Percentiles rank a stretch among this genome's conserved stretches.
Conservation (phyloP, 768 basidiomycete species). For the Trichaptum fuscoviolaceum region DNA sequence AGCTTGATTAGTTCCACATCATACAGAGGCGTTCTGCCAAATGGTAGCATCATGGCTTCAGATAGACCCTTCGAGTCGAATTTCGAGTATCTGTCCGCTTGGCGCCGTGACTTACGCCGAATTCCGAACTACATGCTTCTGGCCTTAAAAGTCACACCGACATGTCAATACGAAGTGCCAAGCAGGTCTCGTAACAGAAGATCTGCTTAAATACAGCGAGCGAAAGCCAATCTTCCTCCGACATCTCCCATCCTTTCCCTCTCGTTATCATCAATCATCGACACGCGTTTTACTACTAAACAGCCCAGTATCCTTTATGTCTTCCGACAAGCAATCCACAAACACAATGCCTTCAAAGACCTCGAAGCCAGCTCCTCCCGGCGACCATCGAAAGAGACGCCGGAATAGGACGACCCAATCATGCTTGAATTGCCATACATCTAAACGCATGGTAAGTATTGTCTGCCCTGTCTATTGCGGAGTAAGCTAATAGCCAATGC, state of each 20-base stretch:
- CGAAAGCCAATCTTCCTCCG: neutral
- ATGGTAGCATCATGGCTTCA: neutral
- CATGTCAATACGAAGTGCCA: neutral
- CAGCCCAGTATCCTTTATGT: slow-evolving; percentile 16
- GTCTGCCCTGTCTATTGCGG: neutral
- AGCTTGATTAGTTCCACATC: neutral
- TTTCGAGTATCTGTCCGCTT: neutral
- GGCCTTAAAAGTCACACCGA: neutral
- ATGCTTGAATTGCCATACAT: slow-evolving; percentile 68
- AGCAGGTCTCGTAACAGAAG: neutral
- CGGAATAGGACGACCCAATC: slow-evolving; percentile 72
- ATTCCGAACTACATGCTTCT: neutral
- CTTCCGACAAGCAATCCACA: slow-evolving; percentile 15
- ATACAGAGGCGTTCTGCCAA: neutral
- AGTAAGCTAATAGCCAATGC: neutral
- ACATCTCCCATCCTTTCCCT: neutral
- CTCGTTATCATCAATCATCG: neutral
- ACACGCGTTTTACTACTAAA: neutral
- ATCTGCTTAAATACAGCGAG: neutral
- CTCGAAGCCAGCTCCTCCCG: slow-evolving; percentile 32
- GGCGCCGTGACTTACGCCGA: neutral
- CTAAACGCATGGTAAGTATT: slow-evolving; percentile 59
- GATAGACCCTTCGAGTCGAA: slow-evolving; percentile 1
- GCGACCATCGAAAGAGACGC: slow-evolving; percentile 54
- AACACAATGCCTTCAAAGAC: slow-evolving; percentile 12